phyloP scores from a whole-genome alignment of 2,329 filamentous ascomycete genomes.

The Apiospora arundinis region DNA sequence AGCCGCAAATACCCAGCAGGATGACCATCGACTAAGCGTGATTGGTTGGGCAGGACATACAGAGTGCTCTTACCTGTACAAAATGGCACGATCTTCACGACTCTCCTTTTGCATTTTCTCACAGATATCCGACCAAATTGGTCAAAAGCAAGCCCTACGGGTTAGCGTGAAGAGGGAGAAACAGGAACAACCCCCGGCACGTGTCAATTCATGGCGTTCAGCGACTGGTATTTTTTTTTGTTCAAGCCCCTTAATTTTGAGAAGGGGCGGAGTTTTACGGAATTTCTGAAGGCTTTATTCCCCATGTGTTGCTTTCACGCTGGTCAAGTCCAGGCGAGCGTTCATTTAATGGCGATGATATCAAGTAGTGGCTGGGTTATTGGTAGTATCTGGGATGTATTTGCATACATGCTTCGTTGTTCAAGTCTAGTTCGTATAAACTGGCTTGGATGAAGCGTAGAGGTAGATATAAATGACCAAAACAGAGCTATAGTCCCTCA shows the following conservation, averaged over 20 bases:
- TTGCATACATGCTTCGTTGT: neutral
- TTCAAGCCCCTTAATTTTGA: constrained; percentile 8
- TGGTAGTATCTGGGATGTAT: neutral
- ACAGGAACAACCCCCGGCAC: constrained; percentile 11
- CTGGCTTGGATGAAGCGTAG: neutral
- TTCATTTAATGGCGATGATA: constrained; percentile 17
- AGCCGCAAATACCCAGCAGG: constrained; percentile 57
- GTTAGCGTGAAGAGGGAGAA: constrained; percentile 21
- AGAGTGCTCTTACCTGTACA: constrained; percentile 24
- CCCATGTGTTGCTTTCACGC: constrained; percentile 8
- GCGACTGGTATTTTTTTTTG: constrained; percentile 20
- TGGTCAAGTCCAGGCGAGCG: constrained; percentile 6
- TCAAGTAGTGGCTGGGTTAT: neutral
- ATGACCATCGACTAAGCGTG: constrained; percentile 66
- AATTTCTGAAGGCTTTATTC: constrained; percentile 13
- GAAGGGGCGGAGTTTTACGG: constrained; percentile 18
- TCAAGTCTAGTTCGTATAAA: neutral
- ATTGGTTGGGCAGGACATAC: neutral
- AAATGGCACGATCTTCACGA: constrained; percentile 26
- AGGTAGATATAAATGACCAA: neutral
- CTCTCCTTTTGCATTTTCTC: constrained; percentile 27
- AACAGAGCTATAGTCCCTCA: neutral
- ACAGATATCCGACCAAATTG: constrained; percentile 28
- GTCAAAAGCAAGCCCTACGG: constrained; percentile 5
- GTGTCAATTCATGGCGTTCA: constrained; percentile 23